These are phyloP conservation scores for Arxiozyma slooffiae DNA, from an alignment of 1,139 yeast species.

Conservation along the genomic window DNA sequence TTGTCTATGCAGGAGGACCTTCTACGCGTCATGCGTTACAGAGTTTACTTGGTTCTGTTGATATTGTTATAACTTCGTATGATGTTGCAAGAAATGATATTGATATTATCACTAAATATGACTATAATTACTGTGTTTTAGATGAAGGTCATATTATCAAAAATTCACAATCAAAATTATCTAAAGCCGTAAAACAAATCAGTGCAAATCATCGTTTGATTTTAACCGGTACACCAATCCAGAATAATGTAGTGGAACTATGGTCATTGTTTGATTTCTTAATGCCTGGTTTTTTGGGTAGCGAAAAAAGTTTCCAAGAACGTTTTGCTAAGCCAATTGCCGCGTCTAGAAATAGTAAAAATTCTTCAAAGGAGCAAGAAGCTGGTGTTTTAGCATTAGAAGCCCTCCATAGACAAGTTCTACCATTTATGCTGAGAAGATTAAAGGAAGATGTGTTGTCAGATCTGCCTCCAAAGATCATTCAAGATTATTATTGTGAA, in stretches of 20 bases:
- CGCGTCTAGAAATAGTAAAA: constrained; percentile 81
- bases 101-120: constrained; percentile 47
- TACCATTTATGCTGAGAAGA: constrained; percentile 93
- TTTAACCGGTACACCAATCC: constrained; percentile 95
- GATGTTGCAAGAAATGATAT: constrained; percentile 93
- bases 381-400: constrained; percentile 94
- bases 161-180: constrained; percentile 78
- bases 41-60: constrained; percentile 46
- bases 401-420: constrained; percentile 88
- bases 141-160: constrained; percentile 98
- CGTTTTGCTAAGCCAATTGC: constrained; percentile 96
- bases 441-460: constrained; percentile 92
- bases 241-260: constrained; percentile 87
- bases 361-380: constrained; percentile 91
- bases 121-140: constrained; percentile 87
- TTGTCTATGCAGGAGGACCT: constrained; percentile 92
- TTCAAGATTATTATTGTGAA: constrained; percentile 96
- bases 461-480: constrained; percentile 95
- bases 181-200: constrained; percentile 76
- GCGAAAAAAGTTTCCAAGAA: constrained; percentile 89
- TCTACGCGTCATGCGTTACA: constrained; percentile 54
- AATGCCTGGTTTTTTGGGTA: constrained; percentile 97
- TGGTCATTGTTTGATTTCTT: constrained; percentile 96
- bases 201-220: constrained; percentile 84
- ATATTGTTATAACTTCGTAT: constrained; percentile 87